Evolutionary conservation across 2,329 filamentous ascomycete species (phyloP), one percentile per base, ranked within the genome.

Genomic region (Pyricularia sp.): DNA sequence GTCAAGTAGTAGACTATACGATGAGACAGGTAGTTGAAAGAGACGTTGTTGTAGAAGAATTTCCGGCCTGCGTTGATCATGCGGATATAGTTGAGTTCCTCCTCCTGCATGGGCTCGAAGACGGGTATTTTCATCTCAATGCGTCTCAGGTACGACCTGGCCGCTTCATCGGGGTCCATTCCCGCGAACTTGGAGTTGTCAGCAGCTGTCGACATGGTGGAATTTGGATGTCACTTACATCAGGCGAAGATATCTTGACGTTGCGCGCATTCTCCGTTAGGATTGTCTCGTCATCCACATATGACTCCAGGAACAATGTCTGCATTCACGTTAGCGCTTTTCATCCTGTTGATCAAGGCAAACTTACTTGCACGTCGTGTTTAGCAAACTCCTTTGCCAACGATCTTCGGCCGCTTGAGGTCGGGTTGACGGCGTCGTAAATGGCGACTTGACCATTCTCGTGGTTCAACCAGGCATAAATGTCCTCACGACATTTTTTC

Each of bases 391-490:
- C 94, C 76, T 96, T 96, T 5, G 92, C 93, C 22, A 99, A 80
- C 12, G 91, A 89, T 65, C 88, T 85, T 61, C 94, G 86, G 19
- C 92, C 93, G 66, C 84, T 86, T 24, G 91, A 87, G 24, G 94
- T 88, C 4, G 93, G 93, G 71, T 99, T 99, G 22, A 99, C 96
- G 31, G 96, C 94, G 76, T 99, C 94, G 74, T 97, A 99, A 66
- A 99, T 97, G 65, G 94, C 94, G 65, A 99, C 93, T 73, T 99
- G 94, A 13, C 94, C 94, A 71, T 97, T 97, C 72, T 97, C 94
- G 70, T 97, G 90, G 72, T 97, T 96, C 60, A 99, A 79, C 81
- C 96, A 99, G 65, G 89, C 88, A 73, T 97, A 96, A 65, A 99
- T 97, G 72, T 99, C 94, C 73, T 97, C 93, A 66, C 94, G 87